Conservation (phyloP, 1,139 yeast species). For the Kodamaea ohmeri region DNA sequence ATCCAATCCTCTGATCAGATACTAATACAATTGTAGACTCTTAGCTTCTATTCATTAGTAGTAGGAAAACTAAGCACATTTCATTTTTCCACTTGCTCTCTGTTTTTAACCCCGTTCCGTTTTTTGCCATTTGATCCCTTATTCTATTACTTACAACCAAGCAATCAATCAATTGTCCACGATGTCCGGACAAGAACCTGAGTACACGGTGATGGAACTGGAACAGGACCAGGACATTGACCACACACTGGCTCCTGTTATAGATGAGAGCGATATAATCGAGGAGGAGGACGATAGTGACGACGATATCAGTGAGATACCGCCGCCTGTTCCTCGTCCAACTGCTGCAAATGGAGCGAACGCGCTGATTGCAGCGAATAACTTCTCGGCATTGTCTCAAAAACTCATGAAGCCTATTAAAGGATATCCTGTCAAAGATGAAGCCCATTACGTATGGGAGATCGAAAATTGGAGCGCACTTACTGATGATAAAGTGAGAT, state of each 20-base stretch:
- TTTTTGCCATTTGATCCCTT: conserved; percentile 2
- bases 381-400: conserved; percentile 28
- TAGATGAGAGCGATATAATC: neutral
- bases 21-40: no score
- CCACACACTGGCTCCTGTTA: conserved; percentile 3
- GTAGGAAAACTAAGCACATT: neutral
- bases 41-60: no score
- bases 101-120: conserved; percentile 2
- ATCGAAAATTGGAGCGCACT: conserved; percentile 63
- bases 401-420: conserved; percentile 42
- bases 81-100: neutral
- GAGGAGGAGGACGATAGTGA: conserved; percentile 13
- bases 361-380: conserved; percentile 26
- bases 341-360: neutral
- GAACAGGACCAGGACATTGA: conserved; percentile 12
- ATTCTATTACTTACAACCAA: neutral
- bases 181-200: conserved; percentile 1
- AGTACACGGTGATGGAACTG: neutral
- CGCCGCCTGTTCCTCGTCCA: neutral
- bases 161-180: conserved; percentile 4
- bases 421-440: conserved; percentile 42
- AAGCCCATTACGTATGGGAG: conserved; percentile 65
- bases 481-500: conserved; percentile 49
- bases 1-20: no score
- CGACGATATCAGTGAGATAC: conserved; percentile 12